Percentiles rank a stretch among this genome's conserved stretches.
phyloP scores from a whole-genome alignment of 2,329 filamentous ascomycete genomes.

The Ophiostoma sp. region DNA sequence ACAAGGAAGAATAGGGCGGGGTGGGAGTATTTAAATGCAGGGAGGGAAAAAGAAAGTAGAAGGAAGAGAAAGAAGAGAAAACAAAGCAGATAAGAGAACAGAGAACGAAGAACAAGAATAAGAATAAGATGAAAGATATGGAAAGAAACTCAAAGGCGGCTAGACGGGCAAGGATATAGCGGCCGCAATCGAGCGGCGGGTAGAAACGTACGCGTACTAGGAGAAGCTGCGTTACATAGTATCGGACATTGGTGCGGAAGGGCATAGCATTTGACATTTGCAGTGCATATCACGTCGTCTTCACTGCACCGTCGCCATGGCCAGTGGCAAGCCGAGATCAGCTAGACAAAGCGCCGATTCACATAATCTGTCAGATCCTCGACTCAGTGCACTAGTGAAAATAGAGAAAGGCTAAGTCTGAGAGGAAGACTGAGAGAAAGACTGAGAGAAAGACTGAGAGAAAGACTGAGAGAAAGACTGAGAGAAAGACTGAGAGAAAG shows the following conservation, averaged over 20 bases:
- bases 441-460: no score
- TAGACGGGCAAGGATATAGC: neutral
- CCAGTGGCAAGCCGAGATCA: neutral
- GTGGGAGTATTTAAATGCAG: neutral
- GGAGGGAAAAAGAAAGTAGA: neutral
- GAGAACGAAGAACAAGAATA: neutral
- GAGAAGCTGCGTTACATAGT: neutral
- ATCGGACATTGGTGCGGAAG: neutral
- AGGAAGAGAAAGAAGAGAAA: neutral
- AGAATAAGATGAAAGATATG: neutral
- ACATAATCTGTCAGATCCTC: neutral
- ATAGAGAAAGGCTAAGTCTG: no score
- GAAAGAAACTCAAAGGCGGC: neutral
- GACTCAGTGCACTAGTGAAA: no score
- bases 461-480: neutral
- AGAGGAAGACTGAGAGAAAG: no score
- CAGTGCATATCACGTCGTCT: neutral
- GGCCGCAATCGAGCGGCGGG: neutral
- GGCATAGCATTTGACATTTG: neutral
- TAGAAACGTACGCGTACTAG: neutral
- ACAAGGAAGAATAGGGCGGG: neutral
- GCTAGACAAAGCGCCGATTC: neutral
- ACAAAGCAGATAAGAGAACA: neutral
- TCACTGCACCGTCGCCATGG: neutral
- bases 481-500: no score